Conservation (phyloP, 306 rosid genomes). For the Acacia confusa region DNA sequence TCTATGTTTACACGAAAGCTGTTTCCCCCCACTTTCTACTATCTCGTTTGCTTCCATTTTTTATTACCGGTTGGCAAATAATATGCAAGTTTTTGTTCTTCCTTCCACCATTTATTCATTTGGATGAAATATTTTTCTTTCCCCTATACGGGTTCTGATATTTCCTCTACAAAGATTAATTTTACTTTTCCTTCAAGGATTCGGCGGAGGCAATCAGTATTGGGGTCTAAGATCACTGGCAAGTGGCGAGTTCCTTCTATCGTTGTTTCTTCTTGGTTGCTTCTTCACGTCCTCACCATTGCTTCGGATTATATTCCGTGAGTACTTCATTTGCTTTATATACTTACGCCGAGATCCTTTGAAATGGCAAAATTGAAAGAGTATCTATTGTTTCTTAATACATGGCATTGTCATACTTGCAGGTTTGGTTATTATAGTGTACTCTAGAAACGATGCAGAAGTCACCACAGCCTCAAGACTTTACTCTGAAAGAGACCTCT, state of each 20-base stretch:
- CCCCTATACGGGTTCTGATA: conserved; percentile 8
- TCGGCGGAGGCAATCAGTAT: not conserved
- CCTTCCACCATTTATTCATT: not conserved
- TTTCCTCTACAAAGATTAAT: conserved; percentile 32
- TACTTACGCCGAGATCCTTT: conserved; percentile 1
- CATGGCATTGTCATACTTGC: not conserved
- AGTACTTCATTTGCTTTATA: not conserved
- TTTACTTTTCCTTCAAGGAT: conserved; percentile 6
- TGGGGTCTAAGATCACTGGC: conserved; percentile 9
- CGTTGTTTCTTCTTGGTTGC: conserved; percentile 6
- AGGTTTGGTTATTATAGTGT: conserved; percentile 17
- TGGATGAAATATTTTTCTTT: not conserved
- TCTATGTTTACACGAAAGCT: not conserved
- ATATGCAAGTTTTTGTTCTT: not conserved
- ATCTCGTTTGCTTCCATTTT: not conserved
- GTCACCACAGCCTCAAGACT: conserved; percentile 65
- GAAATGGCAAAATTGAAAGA: not conserved
- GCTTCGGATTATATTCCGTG: not conserved
- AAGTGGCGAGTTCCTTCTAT: conserved; percentile 19
- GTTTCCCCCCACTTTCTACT: too few relatives aligned
- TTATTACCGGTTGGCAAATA: not conserved
- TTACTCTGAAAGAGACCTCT: conserved; percentile 76
- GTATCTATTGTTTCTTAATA: conserved; percentile 1
- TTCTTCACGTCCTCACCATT: conserved; percentile 14
- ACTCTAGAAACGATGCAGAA: conserved; percentile 62